These are phyloP conservation scores for Glarea lozoyensis DNA, from an alignment of 495 filamentous ascomycete genomes.

Conservation along the genomic window DNA sequence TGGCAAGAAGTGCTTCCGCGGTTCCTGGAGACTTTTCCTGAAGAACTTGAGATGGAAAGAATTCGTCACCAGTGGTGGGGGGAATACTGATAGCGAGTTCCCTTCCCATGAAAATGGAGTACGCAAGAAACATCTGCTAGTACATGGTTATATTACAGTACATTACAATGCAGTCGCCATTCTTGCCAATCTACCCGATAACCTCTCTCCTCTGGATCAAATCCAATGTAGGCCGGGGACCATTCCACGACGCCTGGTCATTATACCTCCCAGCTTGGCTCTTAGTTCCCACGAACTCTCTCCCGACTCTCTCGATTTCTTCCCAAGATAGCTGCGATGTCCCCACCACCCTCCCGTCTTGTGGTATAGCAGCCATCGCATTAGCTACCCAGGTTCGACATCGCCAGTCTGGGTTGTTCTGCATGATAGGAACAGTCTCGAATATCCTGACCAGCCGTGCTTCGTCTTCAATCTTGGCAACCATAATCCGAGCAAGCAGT, in stretches of 20 bases:
- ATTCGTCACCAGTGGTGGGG: conserved; percentile 26
- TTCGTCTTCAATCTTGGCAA: background rate
- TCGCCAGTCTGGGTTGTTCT: background rate
- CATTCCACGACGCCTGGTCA: background rate
- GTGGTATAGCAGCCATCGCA: background rate
- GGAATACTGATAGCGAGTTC: no score
- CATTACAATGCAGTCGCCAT: no score
- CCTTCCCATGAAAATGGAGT: no score
- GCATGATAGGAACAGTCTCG: background rate
- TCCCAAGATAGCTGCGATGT: background rate
- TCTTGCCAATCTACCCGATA: no score
- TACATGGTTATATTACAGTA: no score
- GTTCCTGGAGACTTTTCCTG: conserved; percentile 35
- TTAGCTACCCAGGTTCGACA: background rate
- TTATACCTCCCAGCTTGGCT: background rate
- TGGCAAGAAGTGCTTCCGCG: conserved; percentile 37
- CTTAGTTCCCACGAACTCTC: background rate
- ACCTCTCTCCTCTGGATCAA: background rate
- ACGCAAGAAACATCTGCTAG: no score
- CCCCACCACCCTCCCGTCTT: background rate
- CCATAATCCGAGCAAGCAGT: background rate
- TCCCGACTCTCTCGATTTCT: background rate
- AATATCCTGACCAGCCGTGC: background rate
- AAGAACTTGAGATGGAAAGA: conserved; percentile 39
- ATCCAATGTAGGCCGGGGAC: background rate